These are phyloP conservation scores for Phytophthora macrochlamydospora DNA, from an alignment of 352 stramenopile species.

Conservation along the genomic window DNA sequence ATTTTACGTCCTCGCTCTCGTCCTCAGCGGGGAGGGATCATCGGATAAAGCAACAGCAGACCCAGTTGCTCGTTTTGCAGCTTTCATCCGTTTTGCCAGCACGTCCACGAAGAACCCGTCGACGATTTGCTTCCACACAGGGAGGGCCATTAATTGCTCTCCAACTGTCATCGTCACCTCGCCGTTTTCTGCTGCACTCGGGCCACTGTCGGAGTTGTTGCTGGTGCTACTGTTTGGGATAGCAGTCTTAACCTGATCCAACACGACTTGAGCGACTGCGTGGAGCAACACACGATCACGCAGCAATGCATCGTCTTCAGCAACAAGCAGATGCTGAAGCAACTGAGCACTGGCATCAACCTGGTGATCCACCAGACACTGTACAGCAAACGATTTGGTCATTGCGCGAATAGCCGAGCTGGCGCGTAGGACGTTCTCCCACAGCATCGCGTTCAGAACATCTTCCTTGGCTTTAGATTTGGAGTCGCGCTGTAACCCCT, in stretches of 20 bases:
- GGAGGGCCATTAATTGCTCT: slow-evolving; percentile 49
- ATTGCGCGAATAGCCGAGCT: slow-evolving; percentile 77
- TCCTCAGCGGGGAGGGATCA: slow-evolving; percentile 33
- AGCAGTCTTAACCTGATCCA: slow-evolving; percentile 54
- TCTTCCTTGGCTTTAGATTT: slow-evolving; percentile 55
- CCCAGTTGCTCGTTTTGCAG: slow-evolving; percentile 30
- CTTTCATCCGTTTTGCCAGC: slow-evolving; percentile 39
- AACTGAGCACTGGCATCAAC: slow-evolving; percentile 55
- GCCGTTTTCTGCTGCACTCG: slow-evolving; percentile 40
- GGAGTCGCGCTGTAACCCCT: slow-evolving; percentile 38
- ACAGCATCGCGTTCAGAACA: slow-evolving; percentile 50
- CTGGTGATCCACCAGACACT: slow-evolving; percentile 71
- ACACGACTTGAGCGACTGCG: slow-evolving; percentile 60
- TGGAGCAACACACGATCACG: slow-evolving; percentile 80
- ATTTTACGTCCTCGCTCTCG: slow-evolving; percentile 20
- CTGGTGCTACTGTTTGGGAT: slow-evolving; percentile 31
- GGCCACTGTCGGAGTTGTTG: slow-evolving; percentile 15
- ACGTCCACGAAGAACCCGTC: slow-evolving; percentile 66
- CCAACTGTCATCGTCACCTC: slow-evolving; percentile 36
- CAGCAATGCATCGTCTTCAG: slow-evolving; percentile 70
- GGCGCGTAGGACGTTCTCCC: slow-evolving; percentile 72
- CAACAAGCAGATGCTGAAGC: slow-evolving; percentile 58
- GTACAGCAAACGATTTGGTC: slow-evolving; percentile 67
- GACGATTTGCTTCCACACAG: slow-evolving; percentile 65
- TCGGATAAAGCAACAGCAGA: slow-evolving; percentile 44